Base-by-base conservation (phyloP, 768 basidiomycete genomes). In the Trametes elegans region DNA sequence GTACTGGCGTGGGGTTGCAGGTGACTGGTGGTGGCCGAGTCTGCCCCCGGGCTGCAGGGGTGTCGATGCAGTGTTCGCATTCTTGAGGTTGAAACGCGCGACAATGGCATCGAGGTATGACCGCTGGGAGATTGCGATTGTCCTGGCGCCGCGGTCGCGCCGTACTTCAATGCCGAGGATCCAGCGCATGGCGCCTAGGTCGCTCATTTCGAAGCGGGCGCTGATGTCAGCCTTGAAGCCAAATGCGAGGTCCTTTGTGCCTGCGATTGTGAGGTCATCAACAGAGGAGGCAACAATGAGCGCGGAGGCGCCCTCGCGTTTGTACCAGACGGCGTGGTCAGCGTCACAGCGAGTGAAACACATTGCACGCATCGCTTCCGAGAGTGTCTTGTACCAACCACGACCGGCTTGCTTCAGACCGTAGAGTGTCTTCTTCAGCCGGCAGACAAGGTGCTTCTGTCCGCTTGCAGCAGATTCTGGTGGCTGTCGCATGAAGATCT, bases 341-440 rank as follows among this genome's bases (percentile, higher is more conserved):
- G 29, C 38, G 1, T 43, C 47, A n/a, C 39, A 38, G 5, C 53
- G 59, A 2, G 11, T 27, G 16, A 67, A 41, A 2, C 53, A 53
- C 0, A 64, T 36, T 1, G 53, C 44, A 3, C 31, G 26, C 14
- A 63, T 29, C 0, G 57, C 23, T 9, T 26, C 32, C 34, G 21
- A 28, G 16, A 66, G 23, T 8, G 7, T 55, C n/a, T 57, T 18
- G 50, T 66, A 56, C 67, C 67, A 69, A 1, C 18, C 38, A 3
- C 55, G 51, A 0, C 63, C 62, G 11, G 50, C 49, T 39, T 69
- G 67, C 34, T 66, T 66, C 2, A 73, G 60, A 4, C 71, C 65
- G 49, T 72, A 72, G 0, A 72, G 51, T 5, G 57, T 27, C 24
- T 58, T 52, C n/a, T 26, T 19, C 2, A 66, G 59, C 1, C 26